A percentile compares a stretch with the other conserved stretches of the same genome.
phyloP scores from a whole-genome alignment of 78 protist genomes.

The Dictyostelium capitatum region DNA sequence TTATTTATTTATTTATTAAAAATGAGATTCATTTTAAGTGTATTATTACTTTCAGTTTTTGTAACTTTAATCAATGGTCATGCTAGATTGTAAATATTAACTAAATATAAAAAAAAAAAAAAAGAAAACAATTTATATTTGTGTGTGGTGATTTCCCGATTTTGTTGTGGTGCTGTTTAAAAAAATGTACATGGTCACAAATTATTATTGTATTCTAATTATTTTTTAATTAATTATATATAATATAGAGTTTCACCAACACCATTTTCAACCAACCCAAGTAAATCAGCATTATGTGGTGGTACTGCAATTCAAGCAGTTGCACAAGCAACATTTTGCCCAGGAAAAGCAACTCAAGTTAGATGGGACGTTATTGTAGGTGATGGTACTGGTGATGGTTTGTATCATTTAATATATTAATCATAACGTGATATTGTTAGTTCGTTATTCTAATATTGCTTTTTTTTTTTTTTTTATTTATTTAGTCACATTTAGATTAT shows the following conservation, averaged over 20 bases:
- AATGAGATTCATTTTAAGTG: constrained; percentile 1
- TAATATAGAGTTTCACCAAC: constrained; percentile 8
- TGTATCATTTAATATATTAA: too few relatives aligned
- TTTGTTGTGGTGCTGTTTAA: too few relatives aligned
- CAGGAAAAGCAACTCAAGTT: neutral
- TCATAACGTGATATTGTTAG: too few relatives aligned
- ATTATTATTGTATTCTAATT: neutral
- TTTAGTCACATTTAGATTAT: constrained; percentile 17
- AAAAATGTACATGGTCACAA: too few relatives aligned
- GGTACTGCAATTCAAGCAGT: constrained; percentile 3
- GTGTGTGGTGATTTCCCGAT: neutral
- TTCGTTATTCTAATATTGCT: too few relatives aligned
- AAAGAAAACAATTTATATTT: neutral
- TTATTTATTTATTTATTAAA: constrained; percentile 16
- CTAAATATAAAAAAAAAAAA: neutral
- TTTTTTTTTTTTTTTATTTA: too few relatives aligned
- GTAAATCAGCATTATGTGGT: constrained; percentile 37
- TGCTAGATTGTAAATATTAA: constrained; percentile 1
- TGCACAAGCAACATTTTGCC: constrained; percentile 3
- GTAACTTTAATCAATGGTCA: neutral
- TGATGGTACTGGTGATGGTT: constrained; percentile 52
- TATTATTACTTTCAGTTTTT: neutral
- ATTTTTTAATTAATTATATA: neutral
- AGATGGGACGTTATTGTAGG: constrained; percentile 52
- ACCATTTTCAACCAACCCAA: constrained; percentile 36